A percentile compares a stretch with the other conserved stretches of the same genome.
phyloP scores from a whole-genome alignment of 2,329 filamentous ascomycete genomes.

The Verticillium tricorpus region DNA sequence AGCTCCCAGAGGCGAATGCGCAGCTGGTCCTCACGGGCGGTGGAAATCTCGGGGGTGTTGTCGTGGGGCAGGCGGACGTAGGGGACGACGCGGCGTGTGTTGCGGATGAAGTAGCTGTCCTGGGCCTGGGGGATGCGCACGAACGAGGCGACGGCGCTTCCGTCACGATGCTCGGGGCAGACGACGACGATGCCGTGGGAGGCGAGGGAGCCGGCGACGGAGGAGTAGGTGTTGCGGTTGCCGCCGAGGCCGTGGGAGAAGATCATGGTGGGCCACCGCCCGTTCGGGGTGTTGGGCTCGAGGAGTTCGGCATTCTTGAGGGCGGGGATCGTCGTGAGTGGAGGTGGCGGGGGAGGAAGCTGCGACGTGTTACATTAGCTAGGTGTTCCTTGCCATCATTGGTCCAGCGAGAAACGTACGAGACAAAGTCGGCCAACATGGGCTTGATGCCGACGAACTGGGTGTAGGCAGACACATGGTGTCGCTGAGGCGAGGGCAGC shows the following conservation, averaged over 20 bases:
- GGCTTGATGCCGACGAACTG: conserved; percentile 66
- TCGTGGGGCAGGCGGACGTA: conserved; percentile 58
- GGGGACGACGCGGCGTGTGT: conserved; percentile 31
- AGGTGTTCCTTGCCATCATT: not conserved
- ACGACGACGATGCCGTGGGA: conserved; percentile 78
- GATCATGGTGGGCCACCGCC: conserved; percentile 74
- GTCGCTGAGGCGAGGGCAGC: conserved; percentile 72
- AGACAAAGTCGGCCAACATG: conserved; percentile 53
- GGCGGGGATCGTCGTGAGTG: conserved; percentile 69
- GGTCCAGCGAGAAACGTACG: conserved; percentile 36
- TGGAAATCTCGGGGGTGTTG: conserved; percentile 60
- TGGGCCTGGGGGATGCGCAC: conserved; percentile 57
- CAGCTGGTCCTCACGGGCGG: conserved; percentile 65
- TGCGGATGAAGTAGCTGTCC: conserved; percentile 27
- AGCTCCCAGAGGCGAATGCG: conserved; percentile 76
- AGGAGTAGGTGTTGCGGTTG: conserved; percentile 79
- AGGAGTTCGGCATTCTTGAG: conserved; percentile 66
- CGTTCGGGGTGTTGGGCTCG: conserved; percentile 37
- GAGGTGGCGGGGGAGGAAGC: conserved; percentile 65
- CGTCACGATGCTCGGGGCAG: conserved; percentile 79
- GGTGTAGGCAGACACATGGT: conserved; percentile 70
- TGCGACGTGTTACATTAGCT: conserved; percentile 24
- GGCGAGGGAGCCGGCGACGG: conserved; percentile 71
- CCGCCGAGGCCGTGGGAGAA: conserved; percentile 86
- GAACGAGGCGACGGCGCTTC: conserved; percentile 70